Percentiles rank a stretch among this genome's conserved stretches.
These are phyloP conservation scores for Zygosaccharomyces sapae DNA, from an alignment of 1,139 yeast genomes.

Conservation along the genomic window DNA sequence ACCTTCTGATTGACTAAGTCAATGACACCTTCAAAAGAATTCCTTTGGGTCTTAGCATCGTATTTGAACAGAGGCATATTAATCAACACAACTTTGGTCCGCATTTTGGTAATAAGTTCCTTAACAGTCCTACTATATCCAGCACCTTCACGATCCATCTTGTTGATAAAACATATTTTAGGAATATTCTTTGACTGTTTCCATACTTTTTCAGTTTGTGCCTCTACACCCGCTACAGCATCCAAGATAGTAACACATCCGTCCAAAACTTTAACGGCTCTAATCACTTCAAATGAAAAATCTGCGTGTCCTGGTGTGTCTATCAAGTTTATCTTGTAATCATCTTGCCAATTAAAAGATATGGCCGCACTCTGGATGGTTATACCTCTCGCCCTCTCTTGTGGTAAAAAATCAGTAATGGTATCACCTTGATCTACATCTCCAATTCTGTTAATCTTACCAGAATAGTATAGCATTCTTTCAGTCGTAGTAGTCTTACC, in stretches of 20 bases:
- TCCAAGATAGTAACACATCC: slow-evolving; percentile 92
- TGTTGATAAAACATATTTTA: slow-evolving; percentile 73
- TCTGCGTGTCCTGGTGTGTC: slow-evolving; percentile 99
- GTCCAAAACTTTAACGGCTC: slow-evolving; percentile 85
- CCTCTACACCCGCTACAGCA: slow-evolving; percentile 97
- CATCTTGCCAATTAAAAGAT: slow-evolving; percentile 75
- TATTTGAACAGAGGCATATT: slow-evolving; percentile 68
- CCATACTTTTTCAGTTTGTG: slow-evolving; percentile 98
- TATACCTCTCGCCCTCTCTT: slow-evolving; percentile 89
- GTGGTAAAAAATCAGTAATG: slow-evolving; percentile 85
- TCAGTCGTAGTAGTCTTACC: slow-evolving; percentile 97
- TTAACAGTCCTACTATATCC: slow-evolving; percentile 87
- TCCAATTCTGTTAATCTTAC: slow-evolving; percentile 76
- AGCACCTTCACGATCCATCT: slow-evolving; percentile 96
- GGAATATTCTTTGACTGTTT: slow-evolving; percentile 77
- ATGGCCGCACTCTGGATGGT: slow-evolving; percentile 97
- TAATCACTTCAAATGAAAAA: slow-evolving; percentile 87
- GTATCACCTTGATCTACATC: slow-evolving; percentile 97
- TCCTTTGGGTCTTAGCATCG: slow-evolving; percentile 40
- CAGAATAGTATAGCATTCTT: slow-evolving; percentile 84
- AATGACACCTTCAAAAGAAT: slow-evolving; percentile 68
- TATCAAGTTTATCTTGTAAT: slow-evolving; percentile 70
- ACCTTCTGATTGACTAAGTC: slow-evolving; percentile 71
- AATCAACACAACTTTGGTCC: slow-evolving; percentile 67
- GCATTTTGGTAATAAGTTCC: slow-evolving; percentile 75